These are phyloP conservation scores for Entonaema liquescens DNA, from an alignment of 495 filamentous ascomycete species.

Conservation along the genomic window DNA sequence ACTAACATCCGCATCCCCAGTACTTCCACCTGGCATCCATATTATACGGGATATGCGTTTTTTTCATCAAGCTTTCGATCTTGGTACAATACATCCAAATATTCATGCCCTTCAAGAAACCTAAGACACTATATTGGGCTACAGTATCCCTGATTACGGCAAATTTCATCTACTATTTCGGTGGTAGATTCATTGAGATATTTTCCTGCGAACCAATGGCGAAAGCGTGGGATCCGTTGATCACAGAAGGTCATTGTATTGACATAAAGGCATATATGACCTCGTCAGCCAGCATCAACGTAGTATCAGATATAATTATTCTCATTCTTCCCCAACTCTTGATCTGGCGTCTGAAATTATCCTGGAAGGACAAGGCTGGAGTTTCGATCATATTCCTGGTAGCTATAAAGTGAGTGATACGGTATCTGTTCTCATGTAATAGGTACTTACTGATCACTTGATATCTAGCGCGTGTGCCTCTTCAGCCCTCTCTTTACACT, in stretches of 20 bases:
- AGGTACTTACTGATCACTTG: background rate
- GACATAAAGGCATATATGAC: background rate
- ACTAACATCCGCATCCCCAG: background rate
- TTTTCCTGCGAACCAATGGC: background rate
- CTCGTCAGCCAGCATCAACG: background rate
- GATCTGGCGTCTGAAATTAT: background rate
- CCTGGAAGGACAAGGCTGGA: background rate
- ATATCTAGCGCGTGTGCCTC: background rate
- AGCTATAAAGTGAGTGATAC: background rate
- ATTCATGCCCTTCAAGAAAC: background rate
- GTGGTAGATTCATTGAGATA: background rate
- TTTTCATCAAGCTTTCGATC: background rate
- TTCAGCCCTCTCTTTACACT: background rate
- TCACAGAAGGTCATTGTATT: background rate
- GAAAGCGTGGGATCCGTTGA: background rate
- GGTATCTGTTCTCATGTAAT: background rate
- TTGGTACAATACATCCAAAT: background rate
- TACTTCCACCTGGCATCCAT: background rate
- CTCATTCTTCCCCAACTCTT: background rate
- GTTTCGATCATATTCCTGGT: background rate
- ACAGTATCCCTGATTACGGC: background rate
- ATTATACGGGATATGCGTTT: background rate
- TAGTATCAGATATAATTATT: background rate
- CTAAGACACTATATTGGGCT: background rate
- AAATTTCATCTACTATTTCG: background rate